Percentiles rank a stretch among this genome's conserved stretches.
phyloP scores from a whole-genome alignment of 352 stramenopile genomes.

The Globisporangium apiculatum region DNA sequence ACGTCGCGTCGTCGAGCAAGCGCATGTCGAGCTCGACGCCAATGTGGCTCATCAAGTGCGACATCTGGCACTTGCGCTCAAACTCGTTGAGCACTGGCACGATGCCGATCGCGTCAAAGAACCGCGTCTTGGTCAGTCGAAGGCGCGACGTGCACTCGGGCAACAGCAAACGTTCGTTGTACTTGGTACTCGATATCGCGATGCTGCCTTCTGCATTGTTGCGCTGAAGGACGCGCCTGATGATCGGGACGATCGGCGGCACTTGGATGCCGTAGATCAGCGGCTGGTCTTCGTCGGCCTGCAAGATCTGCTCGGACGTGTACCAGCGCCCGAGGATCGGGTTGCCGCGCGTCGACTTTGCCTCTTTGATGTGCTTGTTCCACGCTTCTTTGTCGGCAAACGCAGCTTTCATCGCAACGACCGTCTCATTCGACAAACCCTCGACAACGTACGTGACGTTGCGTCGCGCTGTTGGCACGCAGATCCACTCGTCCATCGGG shows the following conservation, averaged over 20 bases:
- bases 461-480: constrained; percentile 52
- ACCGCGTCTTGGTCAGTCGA: constrained; percentile 55
- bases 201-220: constrained; percentile 56
- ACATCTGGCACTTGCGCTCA: constrained; percentile 85
- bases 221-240: constrained; percentile 76
- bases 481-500: constrained; percentile 53
- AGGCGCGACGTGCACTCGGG: constrained; percentile 66
- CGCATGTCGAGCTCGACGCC: constrained; percentile 66
- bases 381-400: constrained; percentile 44
- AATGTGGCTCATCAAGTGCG: constrained; percentile 75
- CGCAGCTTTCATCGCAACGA: constrained; percentile 35
- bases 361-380: constrained; percentile 46
- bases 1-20: constrained; percentile 75
- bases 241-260: constrained; percentile 71
- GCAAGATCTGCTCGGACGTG: constrained; percentile 45
- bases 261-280: constrained; percentile 68
- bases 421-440: constrained; percentile 27
- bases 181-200: constrained; percentile 47
- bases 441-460: constrained; percentile 73
- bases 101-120: constrained; percentile 76
- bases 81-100: constrained; percentile 85
- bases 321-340: constrained; percentile 79
- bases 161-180: constrained; percentile 73
- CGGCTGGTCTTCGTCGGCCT: constrained; percentile 47
- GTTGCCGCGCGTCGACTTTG: constrained; percentile 58